phyloP scores from a whole-genome alignment of 305 asterid genomes.

The Solanum hybrid region DNA sequence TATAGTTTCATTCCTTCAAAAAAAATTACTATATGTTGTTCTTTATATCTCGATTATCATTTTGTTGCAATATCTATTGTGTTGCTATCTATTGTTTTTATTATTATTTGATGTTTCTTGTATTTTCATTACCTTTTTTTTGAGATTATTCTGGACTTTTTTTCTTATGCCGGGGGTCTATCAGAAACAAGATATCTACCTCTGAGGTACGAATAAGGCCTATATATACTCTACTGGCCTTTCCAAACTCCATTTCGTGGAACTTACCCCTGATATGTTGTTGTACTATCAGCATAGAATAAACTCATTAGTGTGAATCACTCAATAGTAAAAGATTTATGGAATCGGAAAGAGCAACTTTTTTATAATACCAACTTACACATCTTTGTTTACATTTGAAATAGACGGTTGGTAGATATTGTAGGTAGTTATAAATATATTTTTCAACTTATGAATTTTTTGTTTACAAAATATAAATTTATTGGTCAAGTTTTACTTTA shows the following conservation, averaged over 20 bases:
- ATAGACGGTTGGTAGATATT: neutral
- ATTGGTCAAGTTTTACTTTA: neutral
- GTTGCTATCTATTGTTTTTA: neutral
- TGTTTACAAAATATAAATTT: neutral
- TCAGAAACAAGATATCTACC: neutral
- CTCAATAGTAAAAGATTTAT: neutral
- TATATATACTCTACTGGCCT: neutral
- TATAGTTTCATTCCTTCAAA: neutral
- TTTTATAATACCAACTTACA: neutral
- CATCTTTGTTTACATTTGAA: neutral
- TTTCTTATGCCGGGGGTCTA: neutral
- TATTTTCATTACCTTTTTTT: neutral
- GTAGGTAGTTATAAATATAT: neutral
- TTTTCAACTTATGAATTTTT: neutral
- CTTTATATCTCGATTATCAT: neutral
- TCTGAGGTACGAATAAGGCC: neutral
- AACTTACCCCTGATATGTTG: neutral
- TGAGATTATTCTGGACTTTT: neutral
- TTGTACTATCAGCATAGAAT: neutral
- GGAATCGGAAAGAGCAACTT: neutral
- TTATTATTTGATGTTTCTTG: neutral
- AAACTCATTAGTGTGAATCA: neutral
- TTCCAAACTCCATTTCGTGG: neutral
- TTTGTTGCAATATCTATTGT: neutral
- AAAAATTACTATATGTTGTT: neutral